Base-by-base conservation (phyloP, 768 basidiomycete genomes). In the Trametes maxima region DNA sequence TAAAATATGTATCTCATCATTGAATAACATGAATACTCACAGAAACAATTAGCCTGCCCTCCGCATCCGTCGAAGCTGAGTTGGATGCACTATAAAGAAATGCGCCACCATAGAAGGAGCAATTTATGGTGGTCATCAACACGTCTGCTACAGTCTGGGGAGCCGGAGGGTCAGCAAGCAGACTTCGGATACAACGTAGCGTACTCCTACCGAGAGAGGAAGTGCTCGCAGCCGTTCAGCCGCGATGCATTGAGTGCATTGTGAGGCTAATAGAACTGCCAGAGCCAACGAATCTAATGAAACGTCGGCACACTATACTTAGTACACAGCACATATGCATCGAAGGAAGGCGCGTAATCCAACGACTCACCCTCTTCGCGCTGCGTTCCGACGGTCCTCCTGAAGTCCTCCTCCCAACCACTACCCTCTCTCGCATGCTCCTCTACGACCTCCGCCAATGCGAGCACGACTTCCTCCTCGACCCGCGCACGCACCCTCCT, bases 401-500 rank as follows among this genome's bases (percentile, higher is more conserved):
- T 79, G 68, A 90, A 91, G 66, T 92, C 89, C 53, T 78, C 81
- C 68, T 87, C 85, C 90, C 90, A 91, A 16, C 77, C 77, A 7
- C 69, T 57, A 5, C 59, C 56, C 22, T 54, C 65, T 12, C 58
- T 70, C 17, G 69, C 66, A 62, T 87, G 85, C 12, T 80, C 73
- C 65, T 92, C 90, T 70, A 92, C 82, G 22, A 88, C 81, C 69
- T 92, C 90, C 8, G 91, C 90, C 25, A 91, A 76, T 3, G 88
- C 83, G 25, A 93, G 76, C 33, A 92, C 76, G 24, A 85, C 70
- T 67, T 90, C 87, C 55, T 88, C 82, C 70, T 92, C 87, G 11
- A 87, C 80, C 44, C 68, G 69, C 4, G 75, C 73, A 46, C 80
- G 77, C 68, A 14, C 69, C 67, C 24, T 72, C 54, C 46, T 73